A percentile compares a stretch with the other conserved stretches of the same genome.
phyloP scores from a whole-genome alignment of 2,329 filamentous ascomycete genomes.

The Microcera coccophila region DNA sequence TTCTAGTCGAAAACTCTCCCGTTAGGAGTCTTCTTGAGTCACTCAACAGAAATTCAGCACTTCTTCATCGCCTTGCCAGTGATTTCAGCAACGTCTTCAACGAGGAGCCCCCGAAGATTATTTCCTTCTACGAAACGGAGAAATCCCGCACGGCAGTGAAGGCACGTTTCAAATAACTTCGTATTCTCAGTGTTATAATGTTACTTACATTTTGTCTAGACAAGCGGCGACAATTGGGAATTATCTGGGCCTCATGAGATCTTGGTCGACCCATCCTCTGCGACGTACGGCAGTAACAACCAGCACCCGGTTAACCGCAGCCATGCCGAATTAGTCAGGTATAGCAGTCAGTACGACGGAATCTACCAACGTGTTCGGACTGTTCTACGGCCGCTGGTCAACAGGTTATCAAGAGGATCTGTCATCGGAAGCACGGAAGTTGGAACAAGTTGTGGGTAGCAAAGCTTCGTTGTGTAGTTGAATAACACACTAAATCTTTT shows the following conservation, averaged over 20 bases:
- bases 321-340: slow-evolving; percentile 6
- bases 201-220: not conserved
- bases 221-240: slow-evolving; percentile 1
- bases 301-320: slow-evolving; percentile 4
- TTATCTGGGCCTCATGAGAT: not conserved
- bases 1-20: slow-evolving; percentile 10
- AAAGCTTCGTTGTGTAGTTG: not conserved
- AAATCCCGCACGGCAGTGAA: slow-evolving; percentile 7
- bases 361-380: slow-evolving; percentile 1
- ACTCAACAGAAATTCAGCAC: slow-evolving; percentile 13
- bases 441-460: not conserved
- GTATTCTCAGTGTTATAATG: not conserved
- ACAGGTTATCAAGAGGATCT: not conserved
- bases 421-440: not conserved
- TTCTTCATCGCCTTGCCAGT: slow-evolving; percentile 8
- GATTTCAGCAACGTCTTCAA: slow-evolving; percentile 2
- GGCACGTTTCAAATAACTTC: not conserved
- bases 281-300: slow-evolving; percentile 1
- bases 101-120: not conserved
- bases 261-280: slow-evolving; percentile 3
- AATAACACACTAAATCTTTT: not conserved
- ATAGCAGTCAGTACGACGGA: slow-evolving; percentile 1
- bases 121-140: slow-evolving; percentile 13
- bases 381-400: not conserved
- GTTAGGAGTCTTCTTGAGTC: slow-evolving; percentile 14